These are phyloP conservation scores for Phaffomyces antillensis DNA, from an alignment of 805 yeast genomes.

Conservation along the genomic window DNA sequence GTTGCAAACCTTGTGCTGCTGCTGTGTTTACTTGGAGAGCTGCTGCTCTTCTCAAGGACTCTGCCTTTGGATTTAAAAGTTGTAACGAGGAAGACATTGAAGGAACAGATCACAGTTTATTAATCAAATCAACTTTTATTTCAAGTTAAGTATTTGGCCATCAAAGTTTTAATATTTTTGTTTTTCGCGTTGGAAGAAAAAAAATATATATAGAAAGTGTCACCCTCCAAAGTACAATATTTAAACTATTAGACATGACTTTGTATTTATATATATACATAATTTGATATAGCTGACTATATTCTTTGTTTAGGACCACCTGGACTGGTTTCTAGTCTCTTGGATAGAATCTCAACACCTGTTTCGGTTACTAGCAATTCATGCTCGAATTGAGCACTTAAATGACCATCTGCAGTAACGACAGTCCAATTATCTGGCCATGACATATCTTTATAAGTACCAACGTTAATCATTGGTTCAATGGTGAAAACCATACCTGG, in stretches of 20 bases:
- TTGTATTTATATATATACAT: background rate
- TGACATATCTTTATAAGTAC: conserved; percentile 66
- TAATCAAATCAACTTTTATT: background rate
- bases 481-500: conserved; percentile 96
- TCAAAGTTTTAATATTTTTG: background rate
- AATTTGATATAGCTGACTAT: background rate
- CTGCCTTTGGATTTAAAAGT: conserved; percentile 93
- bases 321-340: conserved; percentile 72
- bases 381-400: conserved; percentile 94
- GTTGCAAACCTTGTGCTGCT: conserved; percentile 96
- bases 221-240: background rate
- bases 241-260: too few relatives aligned
- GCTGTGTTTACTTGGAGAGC: conserved; percentile 92
- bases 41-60: conserved; percentile 90
- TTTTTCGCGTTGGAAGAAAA: conserved; percentile 1
- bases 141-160: background rate
- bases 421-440: conserved; percentile 99
- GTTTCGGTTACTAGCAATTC: conserved; percentile 87
- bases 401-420: conserved; percentile 80
- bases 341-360: conserved; percentile 87
- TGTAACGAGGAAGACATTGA: conserved; percentile 63
- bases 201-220: background rate
- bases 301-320: conserved; percentile 76
- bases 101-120: too few relatives aligned
- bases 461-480: conserved; percentile 93